Conservation (phyloP, 768 basidiomycete species). For the Russula dissimulans region DNA sequence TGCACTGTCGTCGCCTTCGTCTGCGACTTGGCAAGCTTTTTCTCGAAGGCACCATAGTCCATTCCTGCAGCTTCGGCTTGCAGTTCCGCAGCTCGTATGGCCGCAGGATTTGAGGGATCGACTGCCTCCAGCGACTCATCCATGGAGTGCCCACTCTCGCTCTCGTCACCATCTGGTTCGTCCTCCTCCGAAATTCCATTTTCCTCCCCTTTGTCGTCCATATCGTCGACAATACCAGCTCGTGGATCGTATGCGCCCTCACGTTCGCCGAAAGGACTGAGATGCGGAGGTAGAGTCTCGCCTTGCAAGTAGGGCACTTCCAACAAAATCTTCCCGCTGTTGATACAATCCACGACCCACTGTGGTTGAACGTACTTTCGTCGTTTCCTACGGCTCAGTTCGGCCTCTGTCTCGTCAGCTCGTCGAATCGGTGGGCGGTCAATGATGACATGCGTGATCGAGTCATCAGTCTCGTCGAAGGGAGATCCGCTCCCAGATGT, state of each 20-base stretch:
- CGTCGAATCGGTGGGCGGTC: slow-evolving; percentile 66
- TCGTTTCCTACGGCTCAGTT: slow-evolving; percentile 51
- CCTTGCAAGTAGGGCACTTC: slow-evolving; percentile 85
- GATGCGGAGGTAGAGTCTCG: slow-evolving; percentile 79
- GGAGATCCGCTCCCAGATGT: slow-evolving; percentile 79
- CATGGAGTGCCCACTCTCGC: slow-evolving; percentile 20
- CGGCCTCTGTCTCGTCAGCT: slow-evolving; percentile 42
- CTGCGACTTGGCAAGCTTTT: slow-evolving; percentile 53
- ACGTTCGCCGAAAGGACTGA: slow-evolving; percentile 88
- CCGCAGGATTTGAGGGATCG: slow-evolving; percentile 49
- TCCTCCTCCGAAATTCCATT: slow-evolving; percentile 27
- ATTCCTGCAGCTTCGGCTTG: slow-evolving; percentile 85
- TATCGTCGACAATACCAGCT: slow-evolving; percentile 29
- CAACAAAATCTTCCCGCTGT: slow-evolving; percentile 72
- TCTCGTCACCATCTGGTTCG: slow-evolving; percentile 20
- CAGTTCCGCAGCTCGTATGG: slow-evolving; percentile 79
- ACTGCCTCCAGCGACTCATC: slow-evolving; percentile 29
- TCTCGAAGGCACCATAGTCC: slow-evolving; percentile 71
- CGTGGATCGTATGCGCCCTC: slow-evolving; percentile 70
- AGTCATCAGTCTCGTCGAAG: slow-evolving; percentile 63
- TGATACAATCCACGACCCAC: slow-evolving; percentile 96
- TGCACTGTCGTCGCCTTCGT: slow-evolving; percentile 32
- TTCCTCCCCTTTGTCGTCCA: slow-evolving; percentile 27
- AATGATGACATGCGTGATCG: slow-evolving; percentile 91
- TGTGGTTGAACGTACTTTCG: slow-evolving; percentile 93